phyloP scores from a whole-genome alignment of 1,139 yeast genomes.

The Nakaseomyces uthaithaninus region DNA sequence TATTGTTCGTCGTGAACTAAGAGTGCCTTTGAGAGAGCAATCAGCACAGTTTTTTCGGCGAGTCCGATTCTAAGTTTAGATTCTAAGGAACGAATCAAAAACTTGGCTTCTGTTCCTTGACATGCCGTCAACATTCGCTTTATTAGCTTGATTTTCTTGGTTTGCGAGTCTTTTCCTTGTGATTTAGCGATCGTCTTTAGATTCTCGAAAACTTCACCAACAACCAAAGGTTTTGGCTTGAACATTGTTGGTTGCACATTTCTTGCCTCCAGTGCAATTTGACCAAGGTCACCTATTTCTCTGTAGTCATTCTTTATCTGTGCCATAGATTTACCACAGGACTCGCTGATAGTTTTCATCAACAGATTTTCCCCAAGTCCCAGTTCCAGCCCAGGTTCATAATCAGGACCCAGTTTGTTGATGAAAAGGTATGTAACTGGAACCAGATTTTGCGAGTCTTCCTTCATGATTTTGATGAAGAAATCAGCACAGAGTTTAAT shows the following conservation, averaged over 20 bases:
- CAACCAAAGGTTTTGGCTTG: conserved; percentile 73
- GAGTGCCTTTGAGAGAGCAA: conserved; percentile 78
- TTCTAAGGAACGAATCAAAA: conserved; percentile 78
- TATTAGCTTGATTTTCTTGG: conserved; percentile 65
- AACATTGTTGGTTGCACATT: conserved; percentile 88
- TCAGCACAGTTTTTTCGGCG: conserved; percentile 85
- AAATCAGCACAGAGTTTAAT: conserved; percentile 65
- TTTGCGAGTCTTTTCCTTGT: conserved; percentile 81
- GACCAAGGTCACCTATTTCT: conserved; percentile 82
- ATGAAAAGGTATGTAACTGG: conserved; percentile 75
- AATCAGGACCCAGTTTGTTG: conserved; percentile 89
- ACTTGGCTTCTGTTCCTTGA: conserved; percentile 83
- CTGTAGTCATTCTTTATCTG: conserved; percentile 70
- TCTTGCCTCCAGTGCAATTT: conserved; percentile 78
- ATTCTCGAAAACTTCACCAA: conserved; percentile 62
- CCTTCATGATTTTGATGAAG: conserved; percentile 52
- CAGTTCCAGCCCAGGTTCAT: conserved; percentile 75
- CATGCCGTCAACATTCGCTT: conserved; percentile 82
- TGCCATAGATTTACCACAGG: conserved; percentile 71
- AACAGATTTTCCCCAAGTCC: conserved; percentile 88
- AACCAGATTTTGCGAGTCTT: conserved; percentile 52
- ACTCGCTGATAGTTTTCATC: conserved; percentile 80
- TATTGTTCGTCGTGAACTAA: conserved; percentile 44
- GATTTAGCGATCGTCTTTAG: conserved; percentile 69
- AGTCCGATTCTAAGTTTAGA: conserved; percentile 89